Base-by-base conservation (phyloP, 192 early-diverging fungal genomes). In the Paraglomus occultum region DNA sequence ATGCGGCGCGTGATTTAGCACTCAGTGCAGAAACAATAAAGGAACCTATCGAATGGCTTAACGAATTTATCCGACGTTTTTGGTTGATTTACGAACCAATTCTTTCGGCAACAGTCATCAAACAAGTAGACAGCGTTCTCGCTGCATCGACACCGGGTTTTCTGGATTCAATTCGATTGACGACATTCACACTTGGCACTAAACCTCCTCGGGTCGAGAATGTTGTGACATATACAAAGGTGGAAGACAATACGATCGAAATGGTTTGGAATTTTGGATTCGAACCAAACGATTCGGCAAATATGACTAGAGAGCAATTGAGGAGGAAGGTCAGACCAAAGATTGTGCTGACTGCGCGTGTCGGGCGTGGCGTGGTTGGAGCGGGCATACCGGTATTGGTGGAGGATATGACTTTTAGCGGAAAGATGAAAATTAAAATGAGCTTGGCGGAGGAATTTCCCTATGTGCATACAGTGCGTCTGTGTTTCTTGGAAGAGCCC, bases 261-360 rank as follows among this genome's bases (percentile, higher is more conserved):
- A 92, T 93, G 91, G 91, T 92, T 75, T 92, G 86, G 87, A 87
- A 88, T 58, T 84, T 89, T 38, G 80, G 82, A 47, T 92, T 92
- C 69, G 86, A 79, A 45, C 91, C 91, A 6, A 84, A 85, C 67
- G 91, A 92, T 76, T 74, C 83, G 46, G 73, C 64, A 44, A 87
- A 87, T 60, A 73, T 84, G 54, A 79, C 80, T 8, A 59, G 75
- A 1, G 70, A 85, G 23, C 80, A 85, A 65, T 70, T 74, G 39
- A 77, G 81, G 64, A 77, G 77, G 43, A 75, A 78, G 23, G 87
- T 88, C 17, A 88, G 91, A 74, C 89, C 90, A 23, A 87, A 88
- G 72, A 85, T 95, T 11, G 87, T 90, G 61, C 79, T 95, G 57
- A 85, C 81, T 5, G 88, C 90, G 48, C 83, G 89, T 12, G 80